Evolutionary conservation across 1,284 basidiomycete genomes (phyloP).

Genomic region (Naganishia liquefaciens): DNA sequence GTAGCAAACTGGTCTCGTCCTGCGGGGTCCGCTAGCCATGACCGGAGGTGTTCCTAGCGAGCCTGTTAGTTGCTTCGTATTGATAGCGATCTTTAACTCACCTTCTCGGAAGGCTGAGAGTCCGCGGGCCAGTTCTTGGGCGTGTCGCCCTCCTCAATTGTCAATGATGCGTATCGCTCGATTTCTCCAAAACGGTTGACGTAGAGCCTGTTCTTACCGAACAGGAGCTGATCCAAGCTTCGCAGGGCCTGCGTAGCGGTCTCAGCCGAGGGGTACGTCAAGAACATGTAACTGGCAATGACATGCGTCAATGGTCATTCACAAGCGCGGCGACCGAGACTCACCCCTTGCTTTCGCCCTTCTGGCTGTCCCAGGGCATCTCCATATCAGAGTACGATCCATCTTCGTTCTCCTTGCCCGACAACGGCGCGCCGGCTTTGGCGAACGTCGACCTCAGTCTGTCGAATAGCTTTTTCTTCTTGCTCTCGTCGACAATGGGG

Average conservation of each 20-base stretch:
- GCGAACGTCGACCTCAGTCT: conserved; percentile 81
- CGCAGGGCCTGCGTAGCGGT: conserved; percentile 80
- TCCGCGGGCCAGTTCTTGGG: conserved; percentile 33
- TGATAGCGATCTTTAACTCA: conserved; percentile 27
- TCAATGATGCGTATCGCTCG: conserved; percentile 65
- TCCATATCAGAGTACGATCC: conserved; percentile 54
- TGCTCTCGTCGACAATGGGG: conserved; percentile 79
- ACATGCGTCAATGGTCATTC: background rate
- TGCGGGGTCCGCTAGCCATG: conserved; percentile 88
- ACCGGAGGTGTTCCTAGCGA: conserved; percentile 82
- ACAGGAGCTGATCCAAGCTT: conserved; percentile 80
- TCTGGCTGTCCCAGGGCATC: conserved; percentile 79
- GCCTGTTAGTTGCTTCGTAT: conserved; percentile 17
- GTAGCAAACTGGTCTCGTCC: conserved; percentile 96
- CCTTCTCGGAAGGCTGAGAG: conserved; percentile 28
- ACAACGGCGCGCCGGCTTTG: conserved; percentile 74
- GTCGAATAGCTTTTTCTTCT: conserved; percentile 71
- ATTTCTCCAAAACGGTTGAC: conserved; percentile 92
- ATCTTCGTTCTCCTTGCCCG: conserved; percentile 61
- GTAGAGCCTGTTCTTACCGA: conserved; percentile 86
- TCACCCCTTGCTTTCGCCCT: conserved; percentile 83
- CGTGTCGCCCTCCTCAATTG: conserved; percentile 30
- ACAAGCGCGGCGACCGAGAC: conserved; percentile 39
- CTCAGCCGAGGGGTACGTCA: conserved; percentile 79
- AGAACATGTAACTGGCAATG: conserved; percentile 76